phyloP scores from a whole-genome alignment of 805 yeast species.

The Kurtzmaniella fragi region DNA sequence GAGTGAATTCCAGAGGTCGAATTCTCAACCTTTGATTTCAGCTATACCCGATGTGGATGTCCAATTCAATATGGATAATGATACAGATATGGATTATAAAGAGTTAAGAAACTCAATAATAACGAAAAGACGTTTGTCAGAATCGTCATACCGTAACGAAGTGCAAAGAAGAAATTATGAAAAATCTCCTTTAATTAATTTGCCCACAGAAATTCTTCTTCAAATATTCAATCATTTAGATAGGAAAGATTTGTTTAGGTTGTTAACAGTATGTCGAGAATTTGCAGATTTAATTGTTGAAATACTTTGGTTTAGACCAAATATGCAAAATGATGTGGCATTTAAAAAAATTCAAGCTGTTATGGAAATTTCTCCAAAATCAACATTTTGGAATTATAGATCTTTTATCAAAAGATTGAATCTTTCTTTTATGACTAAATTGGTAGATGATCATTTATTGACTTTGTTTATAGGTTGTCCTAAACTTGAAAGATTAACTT shows the following conservation, averaged over 20 bases:
- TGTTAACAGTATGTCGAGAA: slow-evolving; percentile 69
- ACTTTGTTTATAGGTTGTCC: slow-evolving; percentile 60
- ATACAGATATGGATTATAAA: slow-evolving; percentile 23
- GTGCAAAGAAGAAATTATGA: slow-evolving; percentile 18
- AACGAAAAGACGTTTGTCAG: slow-evolving; percentile 19
- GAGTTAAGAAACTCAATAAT: slow-evolving; percentile 32
- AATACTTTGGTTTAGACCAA: slow-evolving; percentile 84
- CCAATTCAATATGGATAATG: slow-evolving; percentile 31
- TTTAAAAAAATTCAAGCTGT: slow-evolving; percentile 52
- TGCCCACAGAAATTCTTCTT: slow-evolving; percentile 59
- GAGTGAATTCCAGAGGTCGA: not conserved
- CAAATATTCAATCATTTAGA: slow-evolving; percentile 62
- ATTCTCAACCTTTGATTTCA: not conserved
- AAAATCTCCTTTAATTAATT: slow-evolving; percentile 37
- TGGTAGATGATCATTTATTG: slow-evolving; percentile 62
- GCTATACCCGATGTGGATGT: slow-evolving; percentile 1
- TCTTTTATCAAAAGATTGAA: slow-evolving; percentile 73
- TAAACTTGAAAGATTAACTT: slow-evolving; percentile 78
- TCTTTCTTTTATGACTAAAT: slow-evolving; percentile 64
- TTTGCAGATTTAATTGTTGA: slow-evolving; percentile 80
- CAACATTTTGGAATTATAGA: slow-evolving; percentile 63
- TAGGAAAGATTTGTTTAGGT: slow-evolving; percentile 55
- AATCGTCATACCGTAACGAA: slow-evolving; percentile 11
- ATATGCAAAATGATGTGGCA: slow-evolving; percentile 46
- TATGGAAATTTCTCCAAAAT: slow-evolving; percentile 41